phyloP scores from a whole-genome alignment of 2,329 filamentous ascomycete species.

The Exserohilum rostratum region DNA sequence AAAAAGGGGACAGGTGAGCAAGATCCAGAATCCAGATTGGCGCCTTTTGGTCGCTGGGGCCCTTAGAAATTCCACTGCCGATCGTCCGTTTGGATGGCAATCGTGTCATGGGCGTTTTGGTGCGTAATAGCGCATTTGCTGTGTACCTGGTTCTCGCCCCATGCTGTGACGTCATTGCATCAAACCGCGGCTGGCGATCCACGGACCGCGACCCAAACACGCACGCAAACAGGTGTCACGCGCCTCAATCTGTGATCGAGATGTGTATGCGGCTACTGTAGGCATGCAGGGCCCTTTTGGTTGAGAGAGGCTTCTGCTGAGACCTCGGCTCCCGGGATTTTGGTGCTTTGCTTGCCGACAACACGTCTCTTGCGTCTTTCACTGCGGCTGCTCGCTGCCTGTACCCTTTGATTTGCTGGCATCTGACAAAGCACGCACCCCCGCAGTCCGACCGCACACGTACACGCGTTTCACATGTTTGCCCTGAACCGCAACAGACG shows the following conservation, averaged over 20 bases:
- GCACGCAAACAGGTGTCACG: constrained; percentile 19
- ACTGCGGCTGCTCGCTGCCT: background rate
- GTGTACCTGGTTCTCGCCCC: constrained; percentile 15
- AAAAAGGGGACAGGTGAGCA: constrained; percentile 5
- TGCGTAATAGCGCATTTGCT: constrained; percentile 9
- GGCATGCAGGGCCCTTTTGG: constrained; percentile 2
- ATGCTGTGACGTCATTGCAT: constrained; percentile 8
- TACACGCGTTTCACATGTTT: background rate
- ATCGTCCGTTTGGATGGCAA: constrained; percentile 22
- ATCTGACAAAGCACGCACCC: background rate
- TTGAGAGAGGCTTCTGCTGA: background rate
- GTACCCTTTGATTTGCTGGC: background rate
- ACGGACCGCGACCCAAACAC: constrained; percentile 6
- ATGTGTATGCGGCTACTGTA: constrained; percentile 1
- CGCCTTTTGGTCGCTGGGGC: constrained; percentile 1
- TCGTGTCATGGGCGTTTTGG: constrained; percentile 15
- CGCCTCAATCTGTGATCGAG: constrained; percentile 10
- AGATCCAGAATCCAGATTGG: constrained; percentile 1
- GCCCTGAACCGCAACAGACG: background rate
- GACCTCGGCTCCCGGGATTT: no score
- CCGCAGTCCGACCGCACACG: background rate
- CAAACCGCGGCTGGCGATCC: background rate
- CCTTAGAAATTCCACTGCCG: constrained; percentile 15
- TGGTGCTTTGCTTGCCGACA: constrained; percentile 6
- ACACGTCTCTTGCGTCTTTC: background rate